These are phyloP conservation scores for Neocucurbitaria cava DNA, from an alignment of 2,329 filamentous ascomycete species.

Conservation along the genomic window DNA sequence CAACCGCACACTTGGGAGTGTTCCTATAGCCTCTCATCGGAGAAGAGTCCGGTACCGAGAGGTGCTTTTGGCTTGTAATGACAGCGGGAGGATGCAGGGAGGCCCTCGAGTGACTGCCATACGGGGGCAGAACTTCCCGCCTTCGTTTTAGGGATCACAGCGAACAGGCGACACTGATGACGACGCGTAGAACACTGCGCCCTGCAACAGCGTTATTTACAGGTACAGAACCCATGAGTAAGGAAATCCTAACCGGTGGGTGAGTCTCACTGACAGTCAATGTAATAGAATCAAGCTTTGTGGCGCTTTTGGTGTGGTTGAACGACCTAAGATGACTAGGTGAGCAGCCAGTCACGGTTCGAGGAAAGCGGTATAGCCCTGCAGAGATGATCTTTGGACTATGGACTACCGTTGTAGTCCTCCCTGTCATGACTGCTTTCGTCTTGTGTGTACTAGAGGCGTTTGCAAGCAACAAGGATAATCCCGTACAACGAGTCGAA, in stretches of 20 bases:
- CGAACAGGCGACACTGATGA: conserved; percentile 15
- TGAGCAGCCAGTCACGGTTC: conserved; percentile 8
- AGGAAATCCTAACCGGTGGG: neutral
- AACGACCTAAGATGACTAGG: conserved; percentile 11
- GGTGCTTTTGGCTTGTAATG: neutral
- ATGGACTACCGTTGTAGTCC: neutral
- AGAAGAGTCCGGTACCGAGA: neutral
- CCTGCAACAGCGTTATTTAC: neutral
- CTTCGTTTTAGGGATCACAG: conserved; percentile 13
- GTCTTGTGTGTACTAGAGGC: neutral
- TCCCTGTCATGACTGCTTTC: neutral
- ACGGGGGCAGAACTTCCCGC: conserved; percentile 10
- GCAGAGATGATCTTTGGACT: neutral
- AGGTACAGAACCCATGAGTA: neutral
- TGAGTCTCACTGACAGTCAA: conserved; percentile 28
- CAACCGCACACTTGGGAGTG: conserved; percentile 2
- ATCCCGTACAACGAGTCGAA: conserved; percentile 6
- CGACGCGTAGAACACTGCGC: conserved; percentile 7
- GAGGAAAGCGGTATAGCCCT: conserved; percentile 1
- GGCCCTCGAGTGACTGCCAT: conserved; percentile 4
- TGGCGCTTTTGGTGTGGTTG: conserved; percentile 35
- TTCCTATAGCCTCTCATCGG: neutral
- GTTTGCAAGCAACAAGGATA: neutral
- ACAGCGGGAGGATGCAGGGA: conserved; percentile 7
- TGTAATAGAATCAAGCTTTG: conserved; percentile 43